Evolutionary conservation across 192 early-diverging fungal genomes (phyloP).

Genomic region (Spizellomyces sp.): DNA sequence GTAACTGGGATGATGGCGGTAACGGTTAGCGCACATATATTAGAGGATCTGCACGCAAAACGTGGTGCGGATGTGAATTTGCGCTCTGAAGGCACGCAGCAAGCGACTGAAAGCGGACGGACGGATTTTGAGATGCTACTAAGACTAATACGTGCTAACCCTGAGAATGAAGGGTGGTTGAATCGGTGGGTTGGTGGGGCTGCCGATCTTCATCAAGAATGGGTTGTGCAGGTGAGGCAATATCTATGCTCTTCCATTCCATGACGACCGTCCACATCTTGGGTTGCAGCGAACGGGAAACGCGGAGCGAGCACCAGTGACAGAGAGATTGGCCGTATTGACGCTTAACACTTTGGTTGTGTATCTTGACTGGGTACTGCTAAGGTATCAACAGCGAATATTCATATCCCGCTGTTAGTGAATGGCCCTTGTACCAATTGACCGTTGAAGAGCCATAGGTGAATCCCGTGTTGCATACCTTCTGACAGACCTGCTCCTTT

Average conservation of each 20-base stretch:
- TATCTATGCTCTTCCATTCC: no score
- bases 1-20: slow-evolving; percentile 57
- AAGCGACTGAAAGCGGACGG: neutral
- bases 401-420: no score
- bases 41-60: slow-evolving; percentile 46
- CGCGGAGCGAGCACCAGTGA: neutral
- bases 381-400: slow-evolving; percentile 16
- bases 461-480: slow-evolving; percentile 22
- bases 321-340: slow-evolving; percentile 23
- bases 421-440: no score
- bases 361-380: slow-evolving; percentile 31
- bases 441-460: slow-evolving; percentile 29
- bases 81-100: slow-evolving; percentile 5
- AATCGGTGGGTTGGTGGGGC: slow-evolving; percentile 36
- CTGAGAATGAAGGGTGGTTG: slow-evolving; percentile 64
- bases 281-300: neutral
- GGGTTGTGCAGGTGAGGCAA: no score
- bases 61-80: slow-evolving; percentile 41
- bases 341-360: slow-evolving; percentile 43
- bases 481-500: slow-evolving; percentile 30
- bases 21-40: slow-evolving; percentile 45
- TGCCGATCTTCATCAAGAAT: slow-evolving; percentile 27
- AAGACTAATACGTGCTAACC: slow-evolving; percentile 52
- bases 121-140: slow-evolving; percentile 38
- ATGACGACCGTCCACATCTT: no score